phyloP scores from a whole-genome alignment of 345 rosid genomes.

The Gossypium sturtianum region DNA sequence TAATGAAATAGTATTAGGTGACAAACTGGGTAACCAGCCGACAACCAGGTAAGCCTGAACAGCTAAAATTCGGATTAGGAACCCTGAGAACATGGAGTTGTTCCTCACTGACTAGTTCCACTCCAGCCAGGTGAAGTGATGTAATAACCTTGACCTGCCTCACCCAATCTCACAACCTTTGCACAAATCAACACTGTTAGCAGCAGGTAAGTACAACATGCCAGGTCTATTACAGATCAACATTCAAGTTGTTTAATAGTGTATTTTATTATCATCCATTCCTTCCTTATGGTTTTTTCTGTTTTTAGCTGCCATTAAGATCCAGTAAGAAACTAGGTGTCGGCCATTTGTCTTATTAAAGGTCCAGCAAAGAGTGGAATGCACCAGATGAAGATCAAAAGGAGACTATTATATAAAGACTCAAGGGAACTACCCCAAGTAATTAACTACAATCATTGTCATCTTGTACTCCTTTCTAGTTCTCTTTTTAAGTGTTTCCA shows the following conservation, averaged over 20 bases:
- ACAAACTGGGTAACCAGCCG: not conserved
- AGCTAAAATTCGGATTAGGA: not conserved
- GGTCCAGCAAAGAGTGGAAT: not conserved
- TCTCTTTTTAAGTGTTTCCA: constrained; percentile 8
- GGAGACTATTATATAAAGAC: not conserved
- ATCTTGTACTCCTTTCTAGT: constrained; percentile 25
- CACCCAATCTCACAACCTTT: not conserved
- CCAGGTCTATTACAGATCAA: not conserved
- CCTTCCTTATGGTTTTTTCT: not conserved
- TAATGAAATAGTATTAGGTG: too few relatives aligned
- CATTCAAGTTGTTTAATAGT: not conserved
- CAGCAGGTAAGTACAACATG: not conserved
- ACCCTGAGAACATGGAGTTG: constrained; percentile 3
- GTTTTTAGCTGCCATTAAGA: not conserved
- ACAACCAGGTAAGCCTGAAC: not conserved
- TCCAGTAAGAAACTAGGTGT: not conserved
- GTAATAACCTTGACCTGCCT: not conserved
- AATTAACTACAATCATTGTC: constrained; percentile 24
- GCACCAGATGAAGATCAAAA: not conserved
- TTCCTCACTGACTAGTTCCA: not conserved
- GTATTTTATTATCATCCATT: too few relatives aligned
- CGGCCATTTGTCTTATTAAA: not conserved
- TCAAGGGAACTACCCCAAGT: constrained; percentile 10
- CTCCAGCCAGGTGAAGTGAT: not conserved
- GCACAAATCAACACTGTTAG: not conserved